Evolutionary conservation across 768 basidiomycete genomes (phyloP).

Genomic region (Strobilomyces echinocephalus): DNA sequence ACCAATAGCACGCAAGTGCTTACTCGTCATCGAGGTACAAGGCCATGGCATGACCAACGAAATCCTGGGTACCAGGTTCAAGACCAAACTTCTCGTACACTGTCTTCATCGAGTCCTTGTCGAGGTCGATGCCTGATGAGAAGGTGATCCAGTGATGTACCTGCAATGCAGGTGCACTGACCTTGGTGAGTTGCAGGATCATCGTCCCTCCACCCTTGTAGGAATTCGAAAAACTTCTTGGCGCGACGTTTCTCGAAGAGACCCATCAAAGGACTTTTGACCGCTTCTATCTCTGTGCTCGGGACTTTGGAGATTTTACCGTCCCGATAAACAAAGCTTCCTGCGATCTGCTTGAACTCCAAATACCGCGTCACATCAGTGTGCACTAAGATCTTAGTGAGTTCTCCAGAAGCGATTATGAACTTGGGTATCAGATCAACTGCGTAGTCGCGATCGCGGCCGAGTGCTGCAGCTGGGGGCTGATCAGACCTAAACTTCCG

Average conservation of each 20-base stretch:
- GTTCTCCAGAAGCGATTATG: slow-evolving; percentile 96
- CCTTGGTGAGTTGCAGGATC: slow-evolving; percentile 97
- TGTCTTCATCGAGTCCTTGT: slow-evolving; percentile 86
- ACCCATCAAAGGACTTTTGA: slow-evolving; percentile 95
- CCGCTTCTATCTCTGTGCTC: slow-evolving; percentile 95
- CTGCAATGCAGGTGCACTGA: slow-evolving; percentile 28
- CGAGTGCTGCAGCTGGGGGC: slow-evolving; percentile 75
- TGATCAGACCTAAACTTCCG: slow-evolving; percentile 87
- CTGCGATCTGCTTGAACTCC: slow-evolving; percentile 99
- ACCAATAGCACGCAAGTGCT: slow-evolving; percentile 26
- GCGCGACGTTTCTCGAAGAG: slow-evolving; percentile 97
- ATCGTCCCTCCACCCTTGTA: slow-evolving; percentile 93
- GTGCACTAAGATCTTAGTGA: slow-evolving; percentile 97
- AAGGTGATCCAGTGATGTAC: slow-evolving; percentile 1
- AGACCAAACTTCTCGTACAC: slow-evolving; percentile 97
- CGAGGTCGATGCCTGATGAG: slow-evolving; percentile 72
- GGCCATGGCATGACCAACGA: slow-evolving; percentile 99
- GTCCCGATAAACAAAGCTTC: slow-evolving; percentile 96
- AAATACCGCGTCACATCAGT: slow-evolving; percentile 98
- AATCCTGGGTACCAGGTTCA: slow-evolving; percentile 96
- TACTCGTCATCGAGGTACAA: slow-evolving; percentile 97
- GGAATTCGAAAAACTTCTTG: slow-evolving; percentile 97
- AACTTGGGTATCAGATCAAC: slow-evolving; percentile 99
- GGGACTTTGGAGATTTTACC: slow-evolving; percentile 97
- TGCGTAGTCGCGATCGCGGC: slow-evolving; percentile 96